Evolutionary conservation across 306 rosid species (phyloP).

Genomic region (Acacia melanoxylon): DNA sequence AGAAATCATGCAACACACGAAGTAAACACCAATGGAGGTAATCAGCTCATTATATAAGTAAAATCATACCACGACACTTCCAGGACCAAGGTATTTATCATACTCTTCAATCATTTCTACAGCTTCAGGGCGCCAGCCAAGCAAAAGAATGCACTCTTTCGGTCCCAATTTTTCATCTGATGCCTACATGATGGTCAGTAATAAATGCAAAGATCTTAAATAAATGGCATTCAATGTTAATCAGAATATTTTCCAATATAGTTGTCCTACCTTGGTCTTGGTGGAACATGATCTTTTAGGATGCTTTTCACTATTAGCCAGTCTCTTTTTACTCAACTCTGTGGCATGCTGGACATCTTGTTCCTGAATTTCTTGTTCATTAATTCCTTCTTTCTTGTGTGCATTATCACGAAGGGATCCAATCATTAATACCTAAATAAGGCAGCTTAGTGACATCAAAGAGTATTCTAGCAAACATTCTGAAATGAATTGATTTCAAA

Average conservation of each 20-base stretch:
- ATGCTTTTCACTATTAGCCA: conserved; percentile 62
- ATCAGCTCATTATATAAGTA: not conserved
- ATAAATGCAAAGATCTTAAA: conserved; percentile 17
- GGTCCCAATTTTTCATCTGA: conserved; percentile 78
- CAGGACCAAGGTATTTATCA: conserved; percentile 97
- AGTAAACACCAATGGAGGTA: not conserved
- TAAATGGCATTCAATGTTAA: not conserved
- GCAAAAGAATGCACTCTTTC: conserved; percentile 79
- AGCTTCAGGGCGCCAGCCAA: conserved; percentile 88
- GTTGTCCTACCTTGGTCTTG: conserved; percentile 55
- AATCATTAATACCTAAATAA: conserved; percentile 67
- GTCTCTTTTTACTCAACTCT: conserved; percentile 49
- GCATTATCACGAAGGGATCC: conserved; percentile 61
- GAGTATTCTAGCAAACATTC: conserved; percentile 7
- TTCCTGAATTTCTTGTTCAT: conserved; percentile 48
- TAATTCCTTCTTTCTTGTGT: conserved; percentile 45
- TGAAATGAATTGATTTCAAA: not conserved
- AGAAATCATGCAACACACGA: not conserved
- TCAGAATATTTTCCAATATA: not conserved
- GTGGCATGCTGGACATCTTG: conserved; percentile 41
- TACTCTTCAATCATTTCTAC: conserved; percentile 91
- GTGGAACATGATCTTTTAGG: conserved; percentile 59
- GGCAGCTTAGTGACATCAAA: conserved; percentile 29
- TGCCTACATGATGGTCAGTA: conserved; percentile 49
- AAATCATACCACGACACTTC: conserved; percentile 80